phyloP scores from a whole-genome alignment of 1,284 basidiomycete genomes.

The Moniliella sp. region DNA sequence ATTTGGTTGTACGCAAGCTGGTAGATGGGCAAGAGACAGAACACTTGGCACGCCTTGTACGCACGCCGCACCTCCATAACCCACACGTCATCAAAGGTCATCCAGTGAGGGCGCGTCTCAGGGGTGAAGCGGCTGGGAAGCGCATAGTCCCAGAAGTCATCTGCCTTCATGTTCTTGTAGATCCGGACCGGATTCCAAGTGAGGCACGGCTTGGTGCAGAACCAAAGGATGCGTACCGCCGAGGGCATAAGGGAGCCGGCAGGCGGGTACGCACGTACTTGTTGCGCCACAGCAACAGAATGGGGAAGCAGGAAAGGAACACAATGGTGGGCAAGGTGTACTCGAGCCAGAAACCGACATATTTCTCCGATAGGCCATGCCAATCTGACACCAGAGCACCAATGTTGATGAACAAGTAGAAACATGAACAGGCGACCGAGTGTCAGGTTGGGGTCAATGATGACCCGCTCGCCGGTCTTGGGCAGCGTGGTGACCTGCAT shows the following conservation, averaged over 20 bases:
- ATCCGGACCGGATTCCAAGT: conserved; percentile 30
- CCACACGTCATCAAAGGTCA: conserved; percentile 40
- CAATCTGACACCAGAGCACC: conserved; percentile 33
- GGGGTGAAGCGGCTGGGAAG: conserved; percentile 37
- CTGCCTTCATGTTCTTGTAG: conserved; percentile 35
- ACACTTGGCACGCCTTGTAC: conserved; percentile 62
- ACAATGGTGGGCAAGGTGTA: conserved; percentile 38
- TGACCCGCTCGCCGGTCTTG: conserved; percentile 50
- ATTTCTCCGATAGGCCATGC: conserved; percentile 35
- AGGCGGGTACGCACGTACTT: conserved; percentile 49
- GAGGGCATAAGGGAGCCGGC: conserved; percentile 56
- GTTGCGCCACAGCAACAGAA: conserved; percentile 48
- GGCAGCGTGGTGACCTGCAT: conserved; percentile 22
- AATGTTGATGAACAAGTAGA: conserved; percentile 14
- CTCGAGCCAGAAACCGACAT: conserved; percentile 35
- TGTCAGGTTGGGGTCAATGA: conserved; percentile 57
- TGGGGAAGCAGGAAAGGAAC: conserved; percentile 41
- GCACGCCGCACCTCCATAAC: conserved; percentile 64
- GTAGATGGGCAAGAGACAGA: conserved; percentile 46
- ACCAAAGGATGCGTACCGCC: conserved; percentile 25
- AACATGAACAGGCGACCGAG: conserved; percentile 30
- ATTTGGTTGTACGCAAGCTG: conserved; percentile 37
- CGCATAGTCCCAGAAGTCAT: conserved; percentile 56
- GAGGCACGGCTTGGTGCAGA: conserved; percentile 30
- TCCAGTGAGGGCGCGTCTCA: conserved; percentile 32